Base-by-base conservation (phyloP, 2,329 filamentous ascomycete genomes). In the Biscogniauxia marginata region DNA sequence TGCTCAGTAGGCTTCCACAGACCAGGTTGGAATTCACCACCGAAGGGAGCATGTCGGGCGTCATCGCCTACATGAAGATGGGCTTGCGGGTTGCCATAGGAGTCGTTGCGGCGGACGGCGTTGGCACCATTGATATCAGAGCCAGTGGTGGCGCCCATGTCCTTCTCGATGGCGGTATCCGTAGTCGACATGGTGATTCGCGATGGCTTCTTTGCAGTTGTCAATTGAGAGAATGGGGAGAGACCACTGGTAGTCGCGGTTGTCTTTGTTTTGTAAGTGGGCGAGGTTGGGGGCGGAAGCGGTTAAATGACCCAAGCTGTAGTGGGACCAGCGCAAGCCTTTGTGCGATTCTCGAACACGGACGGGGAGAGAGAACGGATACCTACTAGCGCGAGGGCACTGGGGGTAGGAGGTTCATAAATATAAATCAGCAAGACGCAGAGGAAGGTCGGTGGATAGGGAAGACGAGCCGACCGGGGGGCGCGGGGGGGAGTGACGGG, bases 11-110 rank as follows among this genome's bases (percentile, higher is more conserved):
- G 77, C 73, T 81, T 84, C 79, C 87, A 83, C 46, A 80, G 73
- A 75, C 87, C 87, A 51, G 88, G 87, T 73, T 91, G 86, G 73
- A 90, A 86, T 67, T 87, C 85, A 76, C 87, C 87, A 62, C 86
- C 88, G 67, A 89, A 89, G 66, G 88, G 82, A 51, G 82, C 79
- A 46, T 85, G 70, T 7, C 75, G 71, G 8, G 66, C 62, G 16
- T 74, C 74, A 9, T 59, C 53, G 43, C 70, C 70, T 5, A 69
- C 57, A 62, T 75, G 73, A 23, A 69, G 61, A 53, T 73, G 68
- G 52, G 67, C 71, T 49, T 74, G 71, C 7, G 77, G 77, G 67
- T 79, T 77, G 62, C 68, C 69, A 54, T 73, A 71, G 55, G 72
- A 73, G 60, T 74, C 69, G 58, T 69, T 69, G 21, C 67, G 68